These are phyloP conservation scores for Eleusine coracana DNA, from an alignment of 176 grass and related monocot genomes.

Conservation along the genomic window DNA sequence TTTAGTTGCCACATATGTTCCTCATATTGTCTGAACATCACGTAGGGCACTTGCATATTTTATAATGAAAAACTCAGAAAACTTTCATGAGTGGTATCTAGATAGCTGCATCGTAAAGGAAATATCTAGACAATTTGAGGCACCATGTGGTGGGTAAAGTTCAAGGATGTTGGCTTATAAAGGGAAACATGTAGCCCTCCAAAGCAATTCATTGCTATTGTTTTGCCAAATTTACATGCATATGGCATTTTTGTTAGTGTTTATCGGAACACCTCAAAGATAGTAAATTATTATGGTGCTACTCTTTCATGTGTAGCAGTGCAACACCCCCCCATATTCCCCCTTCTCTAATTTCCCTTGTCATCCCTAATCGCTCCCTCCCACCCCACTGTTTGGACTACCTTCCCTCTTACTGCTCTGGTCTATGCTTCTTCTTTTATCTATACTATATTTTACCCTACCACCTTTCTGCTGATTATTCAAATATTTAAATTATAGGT, in stretches of 20 bases:
- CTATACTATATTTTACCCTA: not conserved
- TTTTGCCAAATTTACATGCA: conserved; percentile 22
- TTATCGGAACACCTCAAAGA: conserved; percentile 8
- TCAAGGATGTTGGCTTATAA: not conserved
- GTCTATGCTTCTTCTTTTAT: not conserved
- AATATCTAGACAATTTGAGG: not conserved
- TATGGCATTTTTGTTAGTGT: conserved; percentile 18
- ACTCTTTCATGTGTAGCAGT: conserved; percentile 3
- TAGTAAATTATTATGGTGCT: not conserved
- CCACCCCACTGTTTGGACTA: not conserved
- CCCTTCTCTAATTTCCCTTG: no score
- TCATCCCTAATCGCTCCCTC: not conserved
- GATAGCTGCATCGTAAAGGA: not conserved
- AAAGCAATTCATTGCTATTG: not conserved
- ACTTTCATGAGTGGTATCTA: conserved; percentile 5
- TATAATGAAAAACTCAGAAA: not conserved
- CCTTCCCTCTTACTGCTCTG: not conserved
- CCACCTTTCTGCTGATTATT: no score
- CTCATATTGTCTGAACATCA: not conserved
- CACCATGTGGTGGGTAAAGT: not conserved
- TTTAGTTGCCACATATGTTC: not conserved
- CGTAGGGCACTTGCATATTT: not conserved
- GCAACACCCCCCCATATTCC: no score
- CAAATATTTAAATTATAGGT: no score
- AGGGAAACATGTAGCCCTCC: not conserved